These are phyloP conservation scores for Aureobasidium namibiae DNA, from an alignment of 2,329 filamentous ascomycete genomes.

Conservation along the genomic window DNA sequence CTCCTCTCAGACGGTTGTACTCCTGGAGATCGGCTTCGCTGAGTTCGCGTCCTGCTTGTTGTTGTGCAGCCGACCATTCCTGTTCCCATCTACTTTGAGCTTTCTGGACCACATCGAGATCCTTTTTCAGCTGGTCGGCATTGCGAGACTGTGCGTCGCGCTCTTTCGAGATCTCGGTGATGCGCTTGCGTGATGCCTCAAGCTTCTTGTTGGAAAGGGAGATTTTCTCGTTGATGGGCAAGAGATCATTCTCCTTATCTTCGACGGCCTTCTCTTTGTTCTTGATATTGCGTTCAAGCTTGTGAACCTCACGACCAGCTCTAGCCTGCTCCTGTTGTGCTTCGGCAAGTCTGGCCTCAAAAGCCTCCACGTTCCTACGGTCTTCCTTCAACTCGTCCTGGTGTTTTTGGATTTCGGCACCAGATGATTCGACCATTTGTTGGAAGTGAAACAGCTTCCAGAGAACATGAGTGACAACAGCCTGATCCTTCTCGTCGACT, in stretches of 20 bases:
- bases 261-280: conserved; percentile 80
- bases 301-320: conserved; percentile 66
- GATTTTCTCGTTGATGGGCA: conserved; percentile 90
- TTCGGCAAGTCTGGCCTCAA: conserved; percentile 68
- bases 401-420: conserved; percentile 80
- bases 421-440: conserved; percentile 84
- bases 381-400: conserved; percentile 93
- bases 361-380: conserved; percentile 77
- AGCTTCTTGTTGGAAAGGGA: conserved; percentile 65
- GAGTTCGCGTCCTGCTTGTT: conserved; percentile 77
- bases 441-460: conserved; percentile 98
- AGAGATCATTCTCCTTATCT: conserved; percentile 72
- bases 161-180: conserved; percentile 66
- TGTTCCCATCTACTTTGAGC: conserved; percentile 82
- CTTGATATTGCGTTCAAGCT: conserved; percentile 78
- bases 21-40: conserved; percentile 81
- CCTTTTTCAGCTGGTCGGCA: conserved; percentile 68
- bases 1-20: conserved; percentile 74
- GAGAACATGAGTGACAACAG: conserved; percentile 84
- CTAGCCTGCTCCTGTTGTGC: conserved; percentile 77
- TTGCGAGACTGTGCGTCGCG: conserved; percentile 60
- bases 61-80: conserved; percentile 76
- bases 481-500: conserved; percentile 80
- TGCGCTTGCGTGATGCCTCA: conserved; percentile 57
- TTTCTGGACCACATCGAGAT: conserved; percentile 78